Evolutionary conservation across 129 eudicot species (phyloP).

Genomic region (Flaveria trinervia): DNA sequence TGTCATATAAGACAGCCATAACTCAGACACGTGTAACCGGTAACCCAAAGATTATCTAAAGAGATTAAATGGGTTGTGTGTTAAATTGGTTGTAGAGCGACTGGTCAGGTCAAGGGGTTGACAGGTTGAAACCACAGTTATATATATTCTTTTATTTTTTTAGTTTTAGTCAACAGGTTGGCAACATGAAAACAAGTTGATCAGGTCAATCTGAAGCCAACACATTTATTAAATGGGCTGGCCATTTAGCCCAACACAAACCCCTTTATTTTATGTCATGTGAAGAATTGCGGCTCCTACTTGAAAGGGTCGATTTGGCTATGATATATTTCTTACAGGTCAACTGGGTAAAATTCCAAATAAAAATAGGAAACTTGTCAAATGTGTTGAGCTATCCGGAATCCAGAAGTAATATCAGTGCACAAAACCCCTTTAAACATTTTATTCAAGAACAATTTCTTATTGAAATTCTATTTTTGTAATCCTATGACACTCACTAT

Average conservation of each 20-base stretch:
- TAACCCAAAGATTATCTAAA: not conserved
- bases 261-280: not conserved
- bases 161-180: no score
- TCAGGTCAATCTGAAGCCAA: not conserved
- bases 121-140: no score
- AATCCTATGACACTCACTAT: not conserved
- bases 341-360: not conserved
- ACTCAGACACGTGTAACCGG: constrained; percentile 2
- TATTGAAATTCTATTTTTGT: not conserved
- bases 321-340: not conserved
- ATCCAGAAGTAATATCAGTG: not conserved
- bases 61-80: not conserved
- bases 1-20: not conserved
- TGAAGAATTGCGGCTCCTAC: not conserved
- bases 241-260: not conserved
- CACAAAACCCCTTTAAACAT: not conserved
- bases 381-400: not conserved
- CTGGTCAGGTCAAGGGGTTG: not conserved
- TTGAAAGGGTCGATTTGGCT: not conserved
- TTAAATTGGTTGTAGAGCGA: not conserved
- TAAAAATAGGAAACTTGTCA: not conserved
- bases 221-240: not conserved
- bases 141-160: no score
- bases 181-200: not conserved
- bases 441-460: not conserved